These are phyloP conservation scores for Penicillium paradoxum DNA, from an alignment of 495 filamentous ascomycete genomes.

Conservation along the genomic window DNA sequence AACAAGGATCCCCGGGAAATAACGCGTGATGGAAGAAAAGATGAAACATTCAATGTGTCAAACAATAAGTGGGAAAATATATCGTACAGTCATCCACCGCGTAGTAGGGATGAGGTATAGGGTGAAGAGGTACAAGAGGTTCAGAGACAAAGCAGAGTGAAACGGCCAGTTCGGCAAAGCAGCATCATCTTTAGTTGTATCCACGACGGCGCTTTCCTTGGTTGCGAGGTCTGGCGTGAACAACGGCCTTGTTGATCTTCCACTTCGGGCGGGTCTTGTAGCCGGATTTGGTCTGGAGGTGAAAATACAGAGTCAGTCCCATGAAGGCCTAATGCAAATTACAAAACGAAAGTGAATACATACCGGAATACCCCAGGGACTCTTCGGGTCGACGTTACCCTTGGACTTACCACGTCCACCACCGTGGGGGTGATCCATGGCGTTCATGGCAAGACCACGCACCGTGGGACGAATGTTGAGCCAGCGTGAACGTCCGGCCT, in stretches of 20 bases:
- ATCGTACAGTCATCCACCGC: conserved; percentile 25
- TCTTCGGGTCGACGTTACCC: conserved; percentile 90
- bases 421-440: conserved; percentile 93
- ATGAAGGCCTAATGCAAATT: not conserved
- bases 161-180: not conserved
- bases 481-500: conserved; percentile 90
- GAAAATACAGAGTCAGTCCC: conserved; percentile 15
- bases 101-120: conserved; percentile 16
- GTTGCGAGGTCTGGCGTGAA: conserved; percentile 68
- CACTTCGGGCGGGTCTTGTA: conserved; percentile 84
- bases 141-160: conserved; percentile 12
- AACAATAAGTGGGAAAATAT: conserved; percentile 11
- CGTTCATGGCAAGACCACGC: conserved; percentile 96
- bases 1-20: conserved; percentile 10
- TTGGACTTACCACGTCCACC: conserved; percentile 98
- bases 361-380: conserved; percentile 94
- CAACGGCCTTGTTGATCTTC: conserved; percentile 79
- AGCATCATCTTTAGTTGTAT: conserved; percentile 31
- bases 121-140: conserved; percentile 9
- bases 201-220: conserved; percentile 62
- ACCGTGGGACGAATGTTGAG: conserved; percentile 91
- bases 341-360: conserved; percentile 31
- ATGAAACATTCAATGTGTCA: conserved; percentile 12
- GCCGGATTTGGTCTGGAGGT: conserved; percentile 76
- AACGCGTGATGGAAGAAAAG: conserved; percentile 5